Percentiles rank a stretch among this genome's conserved stretches.
phyloP scores from a whole-genome alignment of 176 grass and related monocot genomes.

The Oryza longistaminata region DNA sequence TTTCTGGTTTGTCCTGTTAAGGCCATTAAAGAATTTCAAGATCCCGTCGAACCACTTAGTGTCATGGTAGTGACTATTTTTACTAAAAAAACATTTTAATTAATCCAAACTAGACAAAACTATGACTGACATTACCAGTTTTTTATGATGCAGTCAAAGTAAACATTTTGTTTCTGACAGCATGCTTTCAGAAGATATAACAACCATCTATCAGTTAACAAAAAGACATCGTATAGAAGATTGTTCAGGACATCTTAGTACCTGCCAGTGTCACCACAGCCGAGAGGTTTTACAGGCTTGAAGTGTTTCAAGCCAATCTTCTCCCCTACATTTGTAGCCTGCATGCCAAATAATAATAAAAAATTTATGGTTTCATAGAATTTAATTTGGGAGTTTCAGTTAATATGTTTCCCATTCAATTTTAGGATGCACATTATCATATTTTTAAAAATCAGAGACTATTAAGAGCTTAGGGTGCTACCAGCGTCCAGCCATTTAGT shows the following conservation, averaged over 20 bases:
- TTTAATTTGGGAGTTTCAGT: neutral
- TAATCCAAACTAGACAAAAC: neutral
- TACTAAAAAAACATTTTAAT: slow-evolving; percentile 20
- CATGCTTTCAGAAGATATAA: neutral
- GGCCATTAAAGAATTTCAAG: too few relatives aligned
- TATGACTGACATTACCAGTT: neutral
- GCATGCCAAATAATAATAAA: slow-evolving; percentile 18
- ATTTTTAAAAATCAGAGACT: neutral
- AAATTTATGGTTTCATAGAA: neutral
- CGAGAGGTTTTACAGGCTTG: slow-evolving; percentile 83
- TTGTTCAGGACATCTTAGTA: slow-evolving; percentile 30
- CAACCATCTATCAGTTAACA: neutral
- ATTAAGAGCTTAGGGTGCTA: neutral
- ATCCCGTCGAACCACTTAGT: too few relatives aligned
- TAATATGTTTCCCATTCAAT: neutral
- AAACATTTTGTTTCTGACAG: slow-evolving; percentile 13
- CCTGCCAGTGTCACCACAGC: slow-evolving; percentile 98
- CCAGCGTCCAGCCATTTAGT: neutral
- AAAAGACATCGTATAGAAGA: slow-evolving; percentile 16
- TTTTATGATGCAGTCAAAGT: neutral
- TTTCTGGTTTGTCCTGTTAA: too few relatives aligned
- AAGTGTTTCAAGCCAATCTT: slow-evolving; percentile 90
- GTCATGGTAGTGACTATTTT: neutral
- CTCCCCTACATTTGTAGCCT: slow-evolving; percentile 68
- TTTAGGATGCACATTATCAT: neutral